phyloP scores from a whole-genome alignment of 1,284 basidiomycete species.

The Ustilago xerochloae region DNA sequence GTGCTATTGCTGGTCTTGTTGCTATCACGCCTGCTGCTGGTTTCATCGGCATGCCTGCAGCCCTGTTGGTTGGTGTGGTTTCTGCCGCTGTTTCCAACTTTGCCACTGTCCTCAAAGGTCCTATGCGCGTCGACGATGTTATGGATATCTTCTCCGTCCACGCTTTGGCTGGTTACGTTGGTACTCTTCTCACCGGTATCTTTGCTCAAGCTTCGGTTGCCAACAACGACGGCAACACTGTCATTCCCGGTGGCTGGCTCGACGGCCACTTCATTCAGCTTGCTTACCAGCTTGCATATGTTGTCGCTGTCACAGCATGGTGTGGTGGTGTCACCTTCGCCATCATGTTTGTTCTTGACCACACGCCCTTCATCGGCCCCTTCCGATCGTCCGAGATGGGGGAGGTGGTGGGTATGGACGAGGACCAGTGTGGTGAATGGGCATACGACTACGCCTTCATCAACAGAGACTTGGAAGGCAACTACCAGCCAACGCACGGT shows the following conservation, averaged over 20 bases:
- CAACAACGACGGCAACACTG: conserved; percentile 74
- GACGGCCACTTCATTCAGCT: conserved; percentile 78
- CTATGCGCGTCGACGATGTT: conserved; percentile 78
- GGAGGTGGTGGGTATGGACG: conserved; percentile 88
- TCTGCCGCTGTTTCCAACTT: conserved; percentile 84
- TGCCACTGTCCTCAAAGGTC: conserved; percentile 80
- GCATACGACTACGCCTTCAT: conserved; percentile 63
- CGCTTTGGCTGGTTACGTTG: conserved; percentile 62
- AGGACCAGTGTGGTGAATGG: conserved; percentile 73
- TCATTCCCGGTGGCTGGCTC: conserved; percentile 78
- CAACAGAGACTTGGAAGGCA: conserved; percentile 62
- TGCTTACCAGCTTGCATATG: conserved; percentile 85
- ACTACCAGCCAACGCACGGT: conserved; percentile 54
- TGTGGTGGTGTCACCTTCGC: conserved; percentile 72
- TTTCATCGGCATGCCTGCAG: conserved; percentile 75
- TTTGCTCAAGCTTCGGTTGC: conserved; percentile 84
- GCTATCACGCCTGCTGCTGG: conserved; percentile 69
- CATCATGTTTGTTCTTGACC: conserved; percentile 77
- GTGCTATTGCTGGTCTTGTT: conserved; percentile 70
- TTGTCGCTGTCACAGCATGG: conserved; percentile 75
- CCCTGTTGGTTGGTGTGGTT: conserved; percentile 79
- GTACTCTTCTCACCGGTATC: conserved; percentile 70
- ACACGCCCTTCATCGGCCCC: conserved; percentile 78
- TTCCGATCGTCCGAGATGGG: conserved; percentile 80
- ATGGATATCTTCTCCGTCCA: conserved; percentile 70